Percentiles rank a stretch among this genome's conserved stretches.
Evolutionary conservation across 192 early-diverging fungal genomes (phyloP).

Genomic region (Gaertneriomyces sp.): DNA sequence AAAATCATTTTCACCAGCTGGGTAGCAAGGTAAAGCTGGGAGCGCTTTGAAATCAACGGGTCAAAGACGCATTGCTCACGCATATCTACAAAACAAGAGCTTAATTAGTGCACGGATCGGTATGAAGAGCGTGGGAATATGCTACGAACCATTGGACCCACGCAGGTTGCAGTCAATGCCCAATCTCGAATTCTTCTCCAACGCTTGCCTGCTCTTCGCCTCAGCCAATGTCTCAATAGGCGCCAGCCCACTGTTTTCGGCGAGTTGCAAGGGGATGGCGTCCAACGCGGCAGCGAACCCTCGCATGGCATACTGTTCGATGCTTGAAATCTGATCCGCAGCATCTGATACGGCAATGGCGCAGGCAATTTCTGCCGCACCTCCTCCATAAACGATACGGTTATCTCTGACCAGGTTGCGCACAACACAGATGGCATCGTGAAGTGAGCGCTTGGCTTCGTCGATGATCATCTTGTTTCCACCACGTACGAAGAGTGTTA

Average conservation of each 20-base stretch:
- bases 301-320: constrained; percentile 99
- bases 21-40: constrained; percentile 95
- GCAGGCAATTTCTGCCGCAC: constrained; percentile 94
- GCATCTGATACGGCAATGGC: constrained; percentile 87
- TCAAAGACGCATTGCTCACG: constrained; percentile 97
- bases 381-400: constrained; percentile 98
- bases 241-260: constrained; percentile 95
- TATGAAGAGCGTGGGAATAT: not conserved
- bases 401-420: constrained; percentile 95
- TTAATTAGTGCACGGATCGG: constrained; percentile 14
- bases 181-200: constrained; percentile 76
- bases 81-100: constrained; percentile 68
- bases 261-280: constrained; percentile 85
- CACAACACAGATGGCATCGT: constrained; percentile 99
- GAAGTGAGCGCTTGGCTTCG: constrained; percentile 95
- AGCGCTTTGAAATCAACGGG: constrained; percentile 98
- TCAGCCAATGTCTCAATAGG: constrained; percentile 96
- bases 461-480: constrained; percentile 99
- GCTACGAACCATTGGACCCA: constrained; percentile 70
- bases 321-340: constrained; percentile 83
- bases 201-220: constrained; percentile 92
- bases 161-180: constrained; percentile 95
- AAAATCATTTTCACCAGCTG: constrained; percentile 99
- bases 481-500: constrained; percentile 94
- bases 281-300: constrained; percentile 96